Percentiles rank a stretch among this genome's conserved stretches.
Evolutionary conservation across 306 rosid species (phyloP).

Genomic region (Pyrus pyrifolia): DNA sequence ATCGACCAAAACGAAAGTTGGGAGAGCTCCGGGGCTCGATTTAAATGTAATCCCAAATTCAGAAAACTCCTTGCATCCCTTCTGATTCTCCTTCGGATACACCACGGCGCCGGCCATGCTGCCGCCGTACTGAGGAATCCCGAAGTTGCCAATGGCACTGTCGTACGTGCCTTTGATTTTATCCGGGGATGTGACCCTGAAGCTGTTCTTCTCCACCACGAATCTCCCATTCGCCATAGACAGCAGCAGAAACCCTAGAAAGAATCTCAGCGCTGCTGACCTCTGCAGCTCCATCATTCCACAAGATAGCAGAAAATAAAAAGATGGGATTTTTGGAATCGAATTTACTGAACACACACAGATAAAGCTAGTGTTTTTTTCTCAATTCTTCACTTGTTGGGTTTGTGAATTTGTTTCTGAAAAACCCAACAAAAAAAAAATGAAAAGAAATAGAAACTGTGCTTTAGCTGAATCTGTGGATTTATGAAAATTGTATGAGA

Average conservation of each 20-base stretch:
- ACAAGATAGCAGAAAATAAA: constrained; percentile 8
- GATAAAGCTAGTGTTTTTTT: neutral
- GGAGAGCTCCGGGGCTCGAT: constrained; percentile 80
- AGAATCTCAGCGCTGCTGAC: constrained; percentile 28
- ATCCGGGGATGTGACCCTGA: constrained; percentile 88
- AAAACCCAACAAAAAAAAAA: neutral
- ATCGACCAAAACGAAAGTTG: constrained; percentile 81
- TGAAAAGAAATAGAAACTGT: neutral
- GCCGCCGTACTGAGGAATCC: constrained; percentile 97
- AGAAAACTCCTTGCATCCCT: constrained; percentile 77
- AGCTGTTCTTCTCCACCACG: constrained; percentile 95
- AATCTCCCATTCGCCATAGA: constrained; percentile 54
- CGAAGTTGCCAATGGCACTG: constrained; percentile 97
- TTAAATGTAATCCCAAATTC: constrained; percentile 66
- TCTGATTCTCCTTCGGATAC: constrained; percentile 75
- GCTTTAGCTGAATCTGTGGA: neutral
- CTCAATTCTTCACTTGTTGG: neutral
- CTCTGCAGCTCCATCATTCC: constrained; percentile 68
- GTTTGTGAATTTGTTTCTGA: neutral
- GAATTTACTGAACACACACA: neutral
- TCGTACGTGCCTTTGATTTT: constrained; percentile 67
- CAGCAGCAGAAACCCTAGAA: constrained; percentile 66
- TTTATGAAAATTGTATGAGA: neutral
- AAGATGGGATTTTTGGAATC: constrained; percentile 20
- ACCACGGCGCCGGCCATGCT: constrained; percentile 89